These are phyloP conservation scores for Tulasnella calospora DNA, from an alignment of 768 basidiomycete genomes.

Conservation along the genomic window DNA sequence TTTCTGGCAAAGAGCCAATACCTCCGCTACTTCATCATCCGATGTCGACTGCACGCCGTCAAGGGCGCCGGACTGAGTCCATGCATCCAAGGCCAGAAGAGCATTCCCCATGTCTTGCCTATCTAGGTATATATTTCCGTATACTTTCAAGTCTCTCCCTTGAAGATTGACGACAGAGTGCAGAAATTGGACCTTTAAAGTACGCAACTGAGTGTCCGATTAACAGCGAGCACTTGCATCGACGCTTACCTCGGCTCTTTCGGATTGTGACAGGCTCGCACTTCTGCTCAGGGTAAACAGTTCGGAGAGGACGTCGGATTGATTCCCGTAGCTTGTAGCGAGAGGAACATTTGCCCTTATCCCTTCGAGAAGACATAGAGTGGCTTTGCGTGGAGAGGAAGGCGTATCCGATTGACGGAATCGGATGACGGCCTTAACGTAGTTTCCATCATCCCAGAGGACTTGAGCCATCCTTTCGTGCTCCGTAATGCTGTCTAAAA, in stretches of 20 bases:
- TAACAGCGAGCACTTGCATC: neutral
- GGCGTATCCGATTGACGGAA: neutral
- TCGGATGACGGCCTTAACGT: neutral
- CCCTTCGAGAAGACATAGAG: neutral
- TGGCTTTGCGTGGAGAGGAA: neutral
- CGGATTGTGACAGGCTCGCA: neutral
- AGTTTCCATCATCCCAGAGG: slow-evolving; percentile 45
- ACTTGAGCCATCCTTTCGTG: slow-evolving; percentile 50
- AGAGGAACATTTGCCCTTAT: neutral
- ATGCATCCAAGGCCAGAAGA: neutral
- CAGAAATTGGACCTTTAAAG: neutral
- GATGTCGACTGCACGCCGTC: neutral
- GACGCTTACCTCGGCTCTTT: neutral
- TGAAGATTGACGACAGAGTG: neutral
- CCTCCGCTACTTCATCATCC: neutral
- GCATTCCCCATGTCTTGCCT: neutral
- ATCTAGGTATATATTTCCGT: neutral
- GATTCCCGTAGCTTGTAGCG: neutral
- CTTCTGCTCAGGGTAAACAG: neutral
- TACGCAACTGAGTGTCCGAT: neutral
- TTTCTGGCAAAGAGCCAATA: neutral
- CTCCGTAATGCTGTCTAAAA: slow-evolving; percentile 45
- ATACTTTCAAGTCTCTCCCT: neutral
- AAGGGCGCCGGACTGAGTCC: neutral
- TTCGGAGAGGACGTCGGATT: neutral